Base-by-base conservation (phyloP, 2,329 filamentous ascomycete genomes). In the Venturia oleaginea region DNA sequence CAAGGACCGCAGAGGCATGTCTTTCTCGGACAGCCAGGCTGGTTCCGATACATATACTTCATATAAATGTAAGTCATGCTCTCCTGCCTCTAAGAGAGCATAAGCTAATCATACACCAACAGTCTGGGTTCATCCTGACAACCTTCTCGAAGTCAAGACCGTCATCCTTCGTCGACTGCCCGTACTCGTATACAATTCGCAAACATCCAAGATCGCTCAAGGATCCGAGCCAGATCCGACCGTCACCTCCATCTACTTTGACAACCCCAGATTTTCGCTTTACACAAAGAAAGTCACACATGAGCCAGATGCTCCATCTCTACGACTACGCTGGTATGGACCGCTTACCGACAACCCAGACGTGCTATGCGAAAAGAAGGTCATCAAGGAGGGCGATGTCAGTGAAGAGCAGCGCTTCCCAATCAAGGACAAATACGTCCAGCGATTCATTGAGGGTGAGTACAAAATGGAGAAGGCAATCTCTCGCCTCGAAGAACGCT, bases 81-180 rank as follows among this genome's bases (percentile, higher is more conserved):
- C 40, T 22, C 42, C 42, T 32, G 42, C 24, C 13, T 34, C 4
- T 8, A 1, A 32, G 8, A 2, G 19, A 17, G 4, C 34, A 24
- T 10, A 38, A 17, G 67, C 67, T 72, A 80, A 71, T 81, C 43
- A 63, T 65, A 15, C 42, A 27, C 61, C 61, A 11, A 24, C 60
- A 89, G 86, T 96, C 79, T 99, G 94, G 94, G 88, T 99, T 6
- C 94, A 99, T 75, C 84, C 86, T 38, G 94, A 99, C 71, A 97
- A 99, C 76, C 81, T 97, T 34, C 86, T 97, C 69, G 94, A 99
- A 78, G 91, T 97, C 74, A 97, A 97, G 82, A 97, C 94, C 5
- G 87, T 91, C 71, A 95, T 99, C 67, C 84, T 97, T 38, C 90
- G 94, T 67, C 90, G 90, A 65, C 83, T 99, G 27, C 94, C 94